Evolutionary conservation across 352 stramenopile genomes (phyloP).

Genomic region (Phytophthora ohioensis): DNA sequence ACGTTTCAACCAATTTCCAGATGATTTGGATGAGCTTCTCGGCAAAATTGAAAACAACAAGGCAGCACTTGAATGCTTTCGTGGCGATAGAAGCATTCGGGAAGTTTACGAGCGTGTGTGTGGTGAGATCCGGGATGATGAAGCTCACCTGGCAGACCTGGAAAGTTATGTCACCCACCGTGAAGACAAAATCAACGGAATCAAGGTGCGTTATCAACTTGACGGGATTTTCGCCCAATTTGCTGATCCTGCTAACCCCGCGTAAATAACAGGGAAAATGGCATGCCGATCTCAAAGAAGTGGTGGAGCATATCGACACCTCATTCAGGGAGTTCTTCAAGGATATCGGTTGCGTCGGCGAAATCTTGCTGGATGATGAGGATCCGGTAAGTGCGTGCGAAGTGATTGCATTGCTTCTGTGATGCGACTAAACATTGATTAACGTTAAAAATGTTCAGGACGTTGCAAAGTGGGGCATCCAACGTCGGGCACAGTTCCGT

Average conservation of each 20-base stretch:
- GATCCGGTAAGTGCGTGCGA: constrained; percentile 53
- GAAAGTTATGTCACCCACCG: constrained; percentile 70
- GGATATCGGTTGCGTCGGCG: constrained; percentile 88
- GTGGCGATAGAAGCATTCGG: constrained; percentile 76
- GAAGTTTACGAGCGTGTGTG: constrained; percentile 78
- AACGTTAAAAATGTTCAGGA: constrained; percentile 49
- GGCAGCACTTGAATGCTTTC: constrained; percentile 81
- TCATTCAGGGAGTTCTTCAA: constrained; percentile 89
- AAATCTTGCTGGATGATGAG: constrained; percentile 82
- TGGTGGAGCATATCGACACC: constrained; percentile 82
- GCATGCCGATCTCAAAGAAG: constrained; percentile 69
- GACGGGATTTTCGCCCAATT: background rate
- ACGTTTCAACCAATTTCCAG: constrained; percentile 65
- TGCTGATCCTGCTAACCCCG: background rate
- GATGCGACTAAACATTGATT: background rate
- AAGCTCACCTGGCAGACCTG: constrained; percentile 62
- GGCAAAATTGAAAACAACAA: constrained; percentile 90
- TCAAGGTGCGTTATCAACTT: constrained; percentile 58
- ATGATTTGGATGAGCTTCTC: constrained; percentile 81
- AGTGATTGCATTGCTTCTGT: background rate
- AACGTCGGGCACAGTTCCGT: constrained; percentile 86
- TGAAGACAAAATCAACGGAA: constrained; percentile 74
- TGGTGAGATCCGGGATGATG: constrained; percentile 73
- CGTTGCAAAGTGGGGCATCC: constrained; percentile 89
- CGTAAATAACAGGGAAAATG: constrained; percentile 59